Evolutionary conservation across 2,329 filamentous ascomycete species (phyloP).

Genomic region (Knufia fluminis): DNA sequence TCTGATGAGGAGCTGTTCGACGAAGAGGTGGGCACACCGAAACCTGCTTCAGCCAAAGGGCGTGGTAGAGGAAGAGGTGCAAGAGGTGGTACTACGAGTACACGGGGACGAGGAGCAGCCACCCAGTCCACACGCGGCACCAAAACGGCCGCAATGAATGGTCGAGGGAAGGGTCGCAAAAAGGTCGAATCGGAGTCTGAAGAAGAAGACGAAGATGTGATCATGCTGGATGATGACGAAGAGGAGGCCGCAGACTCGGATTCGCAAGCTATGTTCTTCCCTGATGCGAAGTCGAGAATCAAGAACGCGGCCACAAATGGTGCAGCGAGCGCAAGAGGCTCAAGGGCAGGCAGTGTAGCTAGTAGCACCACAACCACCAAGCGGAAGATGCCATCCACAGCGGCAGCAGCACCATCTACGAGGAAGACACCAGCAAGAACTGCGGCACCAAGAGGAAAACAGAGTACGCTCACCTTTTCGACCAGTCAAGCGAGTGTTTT

Average conservation of each 20-base stretch:
- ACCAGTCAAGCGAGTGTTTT: constrained; percentile 28
- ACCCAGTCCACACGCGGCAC: constrained; percentile 28
- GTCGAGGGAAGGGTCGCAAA: constrained; percentile 15
- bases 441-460: constrained; percentile 19
- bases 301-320: constrained; percentile 3
- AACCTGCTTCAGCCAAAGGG: constrained; percentile 35
- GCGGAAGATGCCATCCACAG: constrained; percentile 17
- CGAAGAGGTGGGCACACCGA: constrained; percentile 36
- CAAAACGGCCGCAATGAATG: constrained; percentile 26
- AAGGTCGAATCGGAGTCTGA: constrained; percentile 29
- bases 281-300: constrained; percentile 13
- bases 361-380: constrained; percentile 13
- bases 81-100: constrained; percentile 31
- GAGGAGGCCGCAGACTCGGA: constrained; percentile 25
- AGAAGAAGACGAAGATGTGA: constrained; percentile 29
- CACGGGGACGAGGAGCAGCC: constrained; percentile 18
- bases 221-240: constrained; percentile 31
- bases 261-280: constrained; percentile 23
- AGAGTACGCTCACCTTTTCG: constrained; percentile 36
- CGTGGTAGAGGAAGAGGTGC: constrained; percentile 39
- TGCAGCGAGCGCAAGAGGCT: not conserved
- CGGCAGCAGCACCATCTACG: constrained; percentile 18
- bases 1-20: constrained; percentile 34
- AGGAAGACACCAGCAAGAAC: constrained; percentile 33
- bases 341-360: constrained; percentile 8